A percentile compares a stretch with the other conserved stretches of the same genome.
Conservation (phyloP, 768 basidiomycete species). For the Mycena capillaripes region DNA sequence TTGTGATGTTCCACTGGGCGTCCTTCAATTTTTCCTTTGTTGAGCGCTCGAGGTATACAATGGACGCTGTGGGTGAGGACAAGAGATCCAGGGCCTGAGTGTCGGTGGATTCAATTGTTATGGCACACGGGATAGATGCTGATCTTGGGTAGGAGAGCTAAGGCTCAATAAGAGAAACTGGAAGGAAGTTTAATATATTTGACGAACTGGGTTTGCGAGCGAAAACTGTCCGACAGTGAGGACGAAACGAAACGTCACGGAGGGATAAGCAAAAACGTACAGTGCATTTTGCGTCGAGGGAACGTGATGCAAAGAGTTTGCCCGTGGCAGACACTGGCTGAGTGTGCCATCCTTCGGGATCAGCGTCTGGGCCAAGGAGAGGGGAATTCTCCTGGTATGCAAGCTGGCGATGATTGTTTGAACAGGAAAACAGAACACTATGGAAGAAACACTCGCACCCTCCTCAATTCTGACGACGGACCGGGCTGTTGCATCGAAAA, state of each 20-base stretch:
- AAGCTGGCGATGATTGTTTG: conserved; percentile 1
- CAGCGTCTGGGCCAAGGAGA: conserved; percentile 25
- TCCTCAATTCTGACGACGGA: conserved; percentile 6
- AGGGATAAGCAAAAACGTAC: neutral
- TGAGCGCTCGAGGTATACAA: conserved; percentile 22
- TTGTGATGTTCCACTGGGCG: neutral
- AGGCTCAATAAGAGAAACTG: neutral
- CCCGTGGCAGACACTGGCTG: conserved; percentile 15
- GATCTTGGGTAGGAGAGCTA: conserved; percentile 29
- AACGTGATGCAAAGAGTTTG: conserved; percentile 25
- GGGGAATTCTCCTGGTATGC: conserved; percentile 34
- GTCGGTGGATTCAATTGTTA: conserved; percentile 19
- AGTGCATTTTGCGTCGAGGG: conserved; percentile 21
- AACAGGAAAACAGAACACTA: neutral
- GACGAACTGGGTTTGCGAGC: conserved; percentile 27
- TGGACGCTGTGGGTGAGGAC: conserved; percentile 8
- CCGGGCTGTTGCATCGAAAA: conserved; percentile 33
- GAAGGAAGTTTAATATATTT: neutral
- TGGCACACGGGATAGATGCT: conserved; percentile 16
- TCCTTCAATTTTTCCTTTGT: too few species aligned
- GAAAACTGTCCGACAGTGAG: conserved; percentile 14
- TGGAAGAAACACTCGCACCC: neutral
- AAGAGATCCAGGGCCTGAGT: conserved; percentile 24
- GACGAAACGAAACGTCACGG: neutral
- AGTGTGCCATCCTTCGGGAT: conserved; percentile 30